These are phyloP conservation scores for Chlorella sp. DNA, from an alignment of 139 green algal species.

Conservation along the genomic window DNA sequence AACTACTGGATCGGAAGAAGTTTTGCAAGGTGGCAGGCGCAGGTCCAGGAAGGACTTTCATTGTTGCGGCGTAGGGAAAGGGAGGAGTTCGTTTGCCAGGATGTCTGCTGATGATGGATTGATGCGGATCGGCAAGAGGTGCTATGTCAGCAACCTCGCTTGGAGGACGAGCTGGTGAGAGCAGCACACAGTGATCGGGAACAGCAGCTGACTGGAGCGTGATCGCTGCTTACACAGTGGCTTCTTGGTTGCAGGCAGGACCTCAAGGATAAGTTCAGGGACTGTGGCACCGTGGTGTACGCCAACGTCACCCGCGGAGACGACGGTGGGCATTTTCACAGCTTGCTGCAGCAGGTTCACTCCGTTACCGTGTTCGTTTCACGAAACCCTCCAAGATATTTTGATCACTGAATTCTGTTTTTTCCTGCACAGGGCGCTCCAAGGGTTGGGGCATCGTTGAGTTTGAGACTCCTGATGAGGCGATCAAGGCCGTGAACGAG, in stretches of 20 bases:
- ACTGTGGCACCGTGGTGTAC: constrained; percentile 81
- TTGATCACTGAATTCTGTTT: not conserved
- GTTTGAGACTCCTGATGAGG: constrained; percentile 81
- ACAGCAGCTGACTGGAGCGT: no score
- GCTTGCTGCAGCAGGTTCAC: not conserved
- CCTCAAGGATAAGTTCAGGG: constrained; percentile 78
- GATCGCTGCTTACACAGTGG: constrained; percentile 6
- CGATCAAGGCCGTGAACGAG: constrained; percentile 28
- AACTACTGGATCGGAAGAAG: no score
- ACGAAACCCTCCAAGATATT: not conserved
- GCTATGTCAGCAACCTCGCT: constrained; percentile 82
- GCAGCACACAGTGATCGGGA: no score
- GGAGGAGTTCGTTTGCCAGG: no score
- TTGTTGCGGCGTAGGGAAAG: no score
- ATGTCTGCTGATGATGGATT: no score
- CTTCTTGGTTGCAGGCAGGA: not conserved
- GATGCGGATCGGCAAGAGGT: constrained; percentile 62
- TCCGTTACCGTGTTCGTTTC: not conserved
- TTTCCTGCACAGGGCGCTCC: constrained; percentile 59
- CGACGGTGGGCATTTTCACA: constrained; percentile 40
- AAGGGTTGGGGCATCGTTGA: constrained; percentile 95
- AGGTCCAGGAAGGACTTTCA: no score
- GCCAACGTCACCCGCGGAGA: constrained; percentile 83
- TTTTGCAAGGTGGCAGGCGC: no score
- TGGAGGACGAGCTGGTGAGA: constrained; percentile 77